Evolutionary conservation across 1,284 basidiomycete species (phyloP), one percentile per base, ranked within the genome.

Genomic region (Ustilago hordei): DNA sequence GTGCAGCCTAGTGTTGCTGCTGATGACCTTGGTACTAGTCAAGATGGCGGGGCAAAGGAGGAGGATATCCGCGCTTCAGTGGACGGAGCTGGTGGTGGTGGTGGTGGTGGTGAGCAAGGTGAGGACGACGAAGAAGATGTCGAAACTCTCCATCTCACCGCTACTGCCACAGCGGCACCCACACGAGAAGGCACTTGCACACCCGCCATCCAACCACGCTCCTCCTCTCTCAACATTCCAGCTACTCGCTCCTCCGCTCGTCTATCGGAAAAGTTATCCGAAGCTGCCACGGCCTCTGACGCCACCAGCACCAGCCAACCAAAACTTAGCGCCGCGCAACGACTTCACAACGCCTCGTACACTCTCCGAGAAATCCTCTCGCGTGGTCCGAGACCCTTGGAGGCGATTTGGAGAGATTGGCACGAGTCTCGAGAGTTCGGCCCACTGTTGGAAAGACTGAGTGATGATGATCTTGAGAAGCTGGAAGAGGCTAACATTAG

Each of bases 341-440:
- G 70, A 4, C 64, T 78, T 17, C 58, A 73, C 58, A 67, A 69
- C 35, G 75, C 75, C 13, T 57, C 64, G 2, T 74, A 74, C 47
- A 80, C 75, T 7, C 69, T 83, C 13, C 70, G 78, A 6, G 81
- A 83, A 28, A 70, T 83, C 39, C 62, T 80, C n/a, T 67, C 80
- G 8, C 61, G 81, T 17, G 93, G 94, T 0, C 93, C 94, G 2
- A 92, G 93, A 84, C 89, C 90, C n/a, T 87, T 98, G 54, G 91
- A 91, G 83, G 93, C 94, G 64, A 92, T 95, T 1, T 99, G 95
- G 95, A 88, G 95, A 57, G 96, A 98, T 84, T 98, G 94, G 94
- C 90, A 90, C 59, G 96, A 98, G 83, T 91, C 92, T 38, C 92
- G 94, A 84, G 94, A 95, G 86, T 98, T 94, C 86, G 91, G 91